Percentiles rank a stretch among this genome's conserved stretches.
These are phyloP conservation scores for Raffaelea albimanens DNA, from an alignment of 2,329 filamentous ascomycete species.

Conservation along the genomic window DNA sequence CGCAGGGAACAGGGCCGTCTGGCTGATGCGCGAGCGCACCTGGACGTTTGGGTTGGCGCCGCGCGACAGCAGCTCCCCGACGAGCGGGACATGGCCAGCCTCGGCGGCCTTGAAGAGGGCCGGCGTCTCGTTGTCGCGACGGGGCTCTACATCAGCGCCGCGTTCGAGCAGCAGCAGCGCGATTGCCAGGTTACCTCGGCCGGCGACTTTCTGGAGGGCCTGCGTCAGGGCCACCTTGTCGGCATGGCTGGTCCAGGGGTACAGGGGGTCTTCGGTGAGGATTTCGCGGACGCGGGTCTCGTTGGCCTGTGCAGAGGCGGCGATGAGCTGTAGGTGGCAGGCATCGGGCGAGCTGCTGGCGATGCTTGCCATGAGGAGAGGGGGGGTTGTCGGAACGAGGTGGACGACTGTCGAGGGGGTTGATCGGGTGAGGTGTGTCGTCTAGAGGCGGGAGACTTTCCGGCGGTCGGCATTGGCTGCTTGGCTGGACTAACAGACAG, in stretches of 20 bases:
- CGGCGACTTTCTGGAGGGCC: slow-evolving; percentile 26
- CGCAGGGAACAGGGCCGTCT: slow-evolving; percentile 27
- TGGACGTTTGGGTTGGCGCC: slow-evolving; percentile 24
- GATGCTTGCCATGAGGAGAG: slow-evolving; percentile 20
- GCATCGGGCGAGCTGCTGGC: slow-evolving; percentile 27
- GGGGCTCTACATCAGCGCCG: slow-evolving; percentile 26
- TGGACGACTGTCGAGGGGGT: no score
- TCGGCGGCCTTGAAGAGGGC: slow-evolving; percentile 29
- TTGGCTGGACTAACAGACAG: no score
- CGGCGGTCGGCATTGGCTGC: no score
- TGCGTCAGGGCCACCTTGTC: slow-evolving; percentile 28
- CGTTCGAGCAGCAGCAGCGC: slow-evolving; percentile 26
- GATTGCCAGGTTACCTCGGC: slow-evolving; percentile 24
- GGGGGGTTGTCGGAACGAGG: no score
- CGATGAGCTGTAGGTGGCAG: slow-evolving; percentile 26
- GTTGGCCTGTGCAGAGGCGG: slow-evolving; percentile 26
- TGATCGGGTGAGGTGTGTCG: no score
- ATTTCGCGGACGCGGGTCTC: slow-evolving; percentile 26
- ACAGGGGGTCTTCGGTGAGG: slow-evolving; percentile 22
- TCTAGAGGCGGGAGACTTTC: no score
- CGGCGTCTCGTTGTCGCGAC: slow-evolving; percentile 23
- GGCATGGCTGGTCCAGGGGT: slow-evolving; percentile 22
- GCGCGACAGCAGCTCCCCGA: slow-evolving; percentile 22
- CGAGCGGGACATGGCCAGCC: slow-evolving; percentile 23
- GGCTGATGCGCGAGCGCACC: slow-evolving; percentile 16